phyloP scores from a whole-genome alignment of 306 rosid genomes.

The Dryas alaskensis region DNA sequence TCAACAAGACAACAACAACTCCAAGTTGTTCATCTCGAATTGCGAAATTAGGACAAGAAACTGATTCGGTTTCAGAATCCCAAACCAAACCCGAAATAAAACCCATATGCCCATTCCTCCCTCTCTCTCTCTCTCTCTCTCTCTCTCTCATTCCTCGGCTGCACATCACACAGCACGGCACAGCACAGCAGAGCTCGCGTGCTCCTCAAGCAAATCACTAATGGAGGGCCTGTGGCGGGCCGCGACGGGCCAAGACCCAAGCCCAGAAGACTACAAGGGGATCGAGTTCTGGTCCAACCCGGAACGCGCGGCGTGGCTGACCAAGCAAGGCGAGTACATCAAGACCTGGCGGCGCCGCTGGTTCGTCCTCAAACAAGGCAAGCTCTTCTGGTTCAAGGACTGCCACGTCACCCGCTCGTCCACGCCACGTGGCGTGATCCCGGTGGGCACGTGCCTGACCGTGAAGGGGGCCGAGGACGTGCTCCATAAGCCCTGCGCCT shows the following conservation, averaged over 20 bases:
- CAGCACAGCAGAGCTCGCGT: neutral
- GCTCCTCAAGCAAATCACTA: neutral
- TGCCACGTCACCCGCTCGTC: conserved; percentile 34
- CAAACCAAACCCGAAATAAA: neutral
- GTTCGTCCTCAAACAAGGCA: conserved; percentile 66
- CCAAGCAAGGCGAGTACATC: conserved; percentile 70
- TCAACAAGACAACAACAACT: no score
- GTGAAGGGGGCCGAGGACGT: conserved; percentile 73
- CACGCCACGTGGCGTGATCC: conserved; percentile 62
- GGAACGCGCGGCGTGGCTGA: conserved; percentile 58
- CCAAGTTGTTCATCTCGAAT: neutral
- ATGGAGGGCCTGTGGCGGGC: conserved; percentile 75
- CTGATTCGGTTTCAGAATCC: neutral
- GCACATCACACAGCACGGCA: no score
- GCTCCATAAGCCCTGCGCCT: conserved; percentile 60
- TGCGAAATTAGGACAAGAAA: neutral
- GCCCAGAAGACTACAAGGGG: conserved; percentile 57
- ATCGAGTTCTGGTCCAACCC: conserved; percentile 67
- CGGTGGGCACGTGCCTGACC: conserved; percentile 55
- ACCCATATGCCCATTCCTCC: neutral
- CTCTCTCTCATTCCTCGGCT: neutral
- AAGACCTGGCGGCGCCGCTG: conserved; percentile 77
- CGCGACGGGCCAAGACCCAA: conserved; percentile 70
- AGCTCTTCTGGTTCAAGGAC: conserved; percentile 62
- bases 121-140: neutral